Base-by-base conservation (phyloP, 257 asterid genomes). In the Rhazya stricta region DNA sequence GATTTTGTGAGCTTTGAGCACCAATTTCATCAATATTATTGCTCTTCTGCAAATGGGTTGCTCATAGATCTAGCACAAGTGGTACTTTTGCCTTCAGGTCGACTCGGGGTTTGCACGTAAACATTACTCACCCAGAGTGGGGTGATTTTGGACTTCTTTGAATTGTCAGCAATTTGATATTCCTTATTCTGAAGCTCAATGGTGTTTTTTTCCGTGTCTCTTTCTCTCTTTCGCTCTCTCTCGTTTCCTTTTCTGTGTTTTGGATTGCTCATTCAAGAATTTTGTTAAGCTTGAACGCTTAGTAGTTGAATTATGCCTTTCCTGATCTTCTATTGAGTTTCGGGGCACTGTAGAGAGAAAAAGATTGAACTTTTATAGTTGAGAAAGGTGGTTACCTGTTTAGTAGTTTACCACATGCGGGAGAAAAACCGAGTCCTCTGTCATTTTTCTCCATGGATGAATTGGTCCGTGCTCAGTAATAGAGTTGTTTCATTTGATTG, bases 31-130 rank as follows among this genome's bases (percentile, higher is more conserved):
- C 23, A 57, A 36, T 58, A 50, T 45, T 37, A 50, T 25, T 19
- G 27, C 13, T 37, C 25, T 27, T 12, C 16, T 39, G 36, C 72
- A 37, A 71, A 51, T 71, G 81, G 57, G 50, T 37, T 62, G 57
- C 58, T 61, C 34, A 8, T 71, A 62, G 77, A 78, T 78, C 77
- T 41, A 41, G 8, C 74, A n/a, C 46, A 72, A 71, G 76, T 71
- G 62, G 68, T 66, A 27, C 18, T 41, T 68, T 30, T 67, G 63
- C 12, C 66, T 60, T 32, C 23, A 27, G 46, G 5, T 29, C 6
- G 45, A 19, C 70, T 65, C 3, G 48, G 70, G 25, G 63, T 45
- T 18, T 48, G 10, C 16, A 48, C 18, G 7, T 6, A 70, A 19
- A 11, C 75, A 21, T 34, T 18, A 9, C 42, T 19, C 7, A 34